phyloP scores from a whole-genome alignment of 805 yeast genomes.

The Candida endomychidarum region DNA sequence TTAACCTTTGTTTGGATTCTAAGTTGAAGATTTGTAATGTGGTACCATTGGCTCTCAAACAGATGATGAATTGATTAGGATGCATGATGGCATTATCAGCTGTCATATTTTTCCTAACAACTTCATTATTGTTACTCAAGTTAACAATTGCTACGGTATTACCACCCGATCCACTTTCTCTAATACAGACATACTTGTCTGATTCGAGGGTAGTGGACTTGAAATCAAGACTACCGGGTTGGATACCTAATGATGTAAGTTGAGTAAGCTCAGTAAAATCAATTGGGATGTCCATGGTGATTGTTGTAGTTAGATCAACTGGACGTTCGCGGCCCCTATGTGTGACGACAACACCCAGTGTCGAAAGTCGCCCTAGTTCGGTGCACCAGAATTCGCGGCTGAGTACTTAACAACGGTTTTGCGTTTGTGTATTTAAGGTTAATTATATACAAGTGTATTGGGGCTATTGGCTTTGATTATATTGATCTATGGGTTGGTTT shows the following conservation, averaged over 20 bases:
- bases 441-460: no score
- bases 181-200: constrained; percentile 81
- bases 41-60: constrained; percentile 94
- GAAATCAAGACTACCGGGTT: constrained; percentile 81
- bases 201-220: constrained; percentile 93
- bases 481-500: no score
- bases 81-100: constrained; percentile 98
- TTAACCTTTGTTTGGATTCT: constrained; percentile 81
- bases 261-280: constrained; percentile 95
- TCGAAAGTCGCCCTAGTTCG: no score
- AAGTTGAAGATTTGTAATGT: constrained; percentile 93
- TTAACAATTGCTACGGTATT: constrained; percentile 95
- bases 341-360: no score
- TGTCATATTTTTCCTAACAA: constrained; percentile 88
- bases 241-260: constrained; percentile 82
- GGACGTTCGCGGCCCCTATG: constrained; percentile 6
- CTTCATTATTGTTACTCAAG: constrained; percentile 71
- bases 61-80: constrained; percentile 83
- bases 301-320: constrained; percentile 1
- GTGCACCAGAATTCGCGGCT: not conserved
- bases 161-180: constrained; percentile 61
- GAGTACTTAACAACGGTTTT: no score
- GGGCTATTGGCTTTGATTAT: no score
- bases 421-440: no score
- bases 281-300: constrained; percentile 74